Conservation (phyloP, 345 rosid genomes). For the Turritis glabra region DNA sequence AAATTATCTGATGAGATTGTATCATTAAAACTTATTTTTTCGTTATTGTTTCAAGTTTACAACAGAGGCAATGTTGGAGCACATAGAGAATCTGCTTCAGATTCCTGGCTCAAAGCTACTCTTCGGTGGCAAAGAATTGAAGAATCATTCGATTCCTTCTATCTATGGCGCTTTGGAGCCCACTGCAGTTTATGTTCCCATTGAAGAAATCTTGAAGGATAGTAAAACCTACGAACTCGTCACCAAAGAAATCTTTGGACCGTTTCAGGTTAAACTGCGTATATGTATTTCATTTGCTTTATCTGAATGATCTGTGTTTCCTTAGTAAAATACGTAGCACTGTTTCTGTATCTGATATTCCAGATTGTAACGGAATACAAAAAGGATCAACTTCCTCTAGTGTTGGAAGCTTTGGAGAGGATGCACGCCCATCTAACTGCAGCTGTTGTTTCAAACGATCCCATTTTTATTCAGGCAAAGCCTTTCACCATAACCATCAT, state of each 20-base stretch:
- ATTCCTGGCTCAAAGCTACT: slow-evolving; percentile 85
- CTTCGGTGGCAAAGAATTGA: slow-evolving; percentile 78
- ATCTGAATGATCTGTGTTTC: not conserved
- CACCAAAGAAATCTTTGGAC: slow-evolving; percentile 90
- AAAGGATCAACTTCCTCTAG: slow-evolving; percentile 75
- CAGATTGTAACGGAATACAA: slow-evolving; percentile 85
- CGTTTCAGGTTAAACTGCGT: slow-evolving; percentile 69
- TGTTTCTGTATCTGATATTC: slow-evolving; percentile 29
- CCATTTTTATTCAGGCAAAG: slow-evolving; percentile 76
- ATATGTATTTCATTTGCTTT: not conserved
- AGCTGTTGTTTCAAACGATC: slow-evolving; percentile 93
- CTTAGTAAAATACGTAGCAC: not conserved
- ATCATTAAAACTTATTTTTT: not conserved
- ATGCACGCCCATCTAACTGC: slow-evolving; percentile 99
- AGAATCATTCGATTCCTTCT: slow-evolving; percentile 85
- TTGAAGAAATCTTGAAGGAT: slow-evolving; percentile 87
- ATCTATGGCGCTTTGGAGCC: slow-evolving; percentile 91
- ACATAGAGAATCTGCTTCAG: slow-evolving; percentile 71
- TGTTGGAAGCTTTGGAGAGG: slow-evolving; percentile 79
- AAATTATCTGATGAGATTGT: slow-evolving; percentile 6
- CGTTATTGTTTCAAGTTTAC: slow-evolving; percentile 53
- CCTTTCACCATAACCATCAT: slow-evolving; percentile 16
- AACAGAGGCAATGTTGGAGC: slow-evolving; percentile 87
- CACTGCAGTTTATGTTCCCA: slow-evolving; percentile 82
- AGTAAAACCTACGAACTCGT: slow-evolving; percentile 65